phyloP scores from a whole-genome alignment of 345 rosid genomes.

The Eucalyptus marginata region DNA sequence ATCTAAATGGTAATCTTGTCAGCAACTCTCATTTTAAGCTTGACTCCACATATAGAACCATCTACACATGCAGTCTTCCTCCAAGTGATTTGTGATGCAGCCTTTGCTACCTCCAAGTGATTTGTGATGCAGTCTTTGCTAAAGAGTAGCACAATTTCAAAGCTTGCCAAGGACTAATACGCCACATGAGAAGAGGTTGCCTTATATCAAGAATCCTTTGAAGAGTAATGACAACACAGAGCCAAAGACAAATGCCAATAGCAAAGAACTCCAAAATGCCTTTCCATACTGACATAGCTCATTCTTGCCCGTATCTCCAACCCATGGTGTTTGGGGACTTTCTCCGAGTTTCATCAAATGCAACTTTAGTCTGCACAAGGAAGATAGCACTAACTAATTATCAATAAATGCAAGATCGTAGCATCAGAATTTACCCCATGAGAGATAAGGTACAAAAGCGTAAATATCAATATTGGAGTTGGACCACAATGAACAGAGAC shows the following conservation, averaged over 20 bases:
- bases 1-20: background rate
- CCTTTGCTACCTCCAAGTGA: no score
- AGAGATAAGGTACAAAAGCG: no score
- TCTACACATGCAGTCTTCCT: background rate
- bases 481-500: background rate
- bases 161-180: background rate
- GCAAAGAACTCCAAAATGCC: background rate
- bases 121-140: background rate
- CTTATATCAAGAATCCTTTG: background rate
- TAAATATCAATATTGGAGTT: no score
- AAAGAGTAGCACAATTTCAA: background rate
- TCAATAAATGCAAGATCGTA: no score
- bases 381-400: background rate
- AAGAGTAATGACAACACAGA: background rate
- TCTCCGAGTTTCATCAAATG: background rate
- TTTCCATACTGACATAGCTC: background rate
- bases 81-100: no score
- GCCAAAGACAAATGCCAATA: background rate
- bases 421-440: no score
- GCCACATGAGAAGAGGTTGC: background rate
- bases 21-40: background rate
- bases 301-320: background rate
- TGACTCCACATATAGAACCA: background rate
- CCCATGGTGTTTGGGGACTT: background rate
- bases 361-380: background rate